These are phyloP conservation scores for Kazachstania viticola DNA, from an alignment of 805 yeast genomes.

Conservation along the genomic window DNA sequence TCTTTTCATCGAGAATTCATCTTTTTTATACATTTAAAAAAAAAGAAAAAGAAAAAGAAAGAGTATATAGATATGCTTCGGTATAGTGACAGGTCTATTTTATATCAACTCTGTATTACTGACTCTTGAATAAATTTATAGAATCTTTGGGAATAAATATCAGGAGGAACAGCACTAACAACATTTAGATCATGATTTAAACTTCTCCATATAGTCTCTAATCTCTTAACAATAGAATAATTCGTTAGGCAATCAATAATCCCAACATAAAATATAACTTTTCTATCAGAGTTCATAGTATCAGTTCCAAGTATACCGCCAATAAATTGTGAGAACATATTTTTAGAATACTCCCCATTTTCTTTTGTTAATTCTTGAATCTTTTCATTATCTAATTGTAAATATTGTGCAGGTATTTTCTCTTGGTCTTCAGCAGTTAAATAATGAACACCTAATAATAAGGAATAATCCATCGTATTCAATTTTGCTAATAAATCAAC, in stretches of 20 bases:
- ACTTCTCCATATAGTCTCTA: constrained; percentile 61
- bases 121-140: constrained; percentile 46
- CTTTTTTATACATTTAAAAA: neutral
- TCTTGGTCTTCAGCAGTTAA: constrained; percentile 40
- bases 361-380: neutral
- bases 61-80: too few species aligned
- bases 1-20: neutral
- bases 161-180: constrained; percentile 82
- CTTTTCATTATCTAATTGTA: constrained; percentile 12
- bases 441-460: constrained; percentile 80
- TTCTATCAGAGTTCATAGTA: constrained; percentile 35
- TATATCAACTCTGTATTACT: constrained; percentile 4
- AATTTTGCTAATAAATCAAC: constrained; percentile 57
- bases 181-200: constrained; percentile 53
- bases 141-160: constrained; percentile 82
- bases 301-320: constrained; percentile 74
- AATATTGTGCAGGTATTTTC: neutral
- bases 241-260: constrained; percentile 86
- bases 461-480: constrained; percentile 91
- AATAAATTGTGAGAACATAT: constrained; percentile 53
- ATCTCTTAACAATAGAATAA: constrained; percentile 55
- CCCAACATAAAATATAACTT: constrained; percentile 76
- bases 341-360: constrained; percentile 2
- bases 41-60: too few species aligned
- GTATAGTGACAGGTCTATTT: too few species aligned